These are phyloP conservation scores for Hypomyces perniciosus DNA, from an alignment of 2,329 filamentous ascomycete species.

Conservation along the genomic window DNA sequence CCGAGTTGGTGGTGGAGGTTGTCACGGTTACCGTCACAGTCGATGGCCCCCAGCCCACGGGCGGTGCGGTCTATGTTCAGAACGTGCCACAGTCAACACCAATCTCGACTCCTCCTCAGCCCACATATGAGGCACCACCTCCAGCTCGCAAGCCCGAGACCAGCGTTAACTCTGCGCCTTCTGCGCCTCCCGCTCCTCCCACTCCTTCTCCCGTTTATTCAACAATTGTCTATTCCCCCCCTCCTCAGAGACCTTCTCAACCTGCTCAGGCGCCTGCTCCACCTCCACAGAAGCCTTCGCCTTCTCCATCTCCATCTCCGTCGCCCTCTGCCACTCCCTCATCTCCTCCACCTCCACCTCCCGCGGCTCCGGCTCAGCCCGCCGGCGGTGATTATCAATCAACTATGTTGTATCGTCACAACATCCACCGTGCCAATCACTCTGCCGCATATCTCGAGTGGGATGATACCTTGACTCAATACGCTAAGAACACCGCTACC, in stretches of 20 bases:
- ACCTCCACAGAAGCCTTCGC: neutral
- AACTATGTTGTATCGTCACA: slow-evolving; percentile 66
- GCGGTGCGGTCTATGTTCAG: slow-evolving; percentile 22
- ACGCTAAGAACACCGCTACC: slow-evolving; percentile 57
- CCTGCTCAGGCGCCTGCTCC: neutral
- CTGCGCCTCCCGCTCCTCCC: neutral
- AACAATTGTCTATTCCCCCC: neutral
- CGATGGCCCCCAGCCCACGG: slow-evolving; percentile 17
- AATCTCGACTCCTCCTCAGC: slow-evolving; percentile 2
- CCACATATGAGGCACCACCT: slow-evolving; percentile 14
- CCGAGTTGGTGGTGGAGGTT: slow-evolving; percentile 35
- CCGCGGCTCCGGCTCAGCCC: slow-evolving; percentile 5
- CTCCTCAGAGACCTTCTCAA: neutral
- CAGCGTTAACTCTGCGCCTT: neutral
- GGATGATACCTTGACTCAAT: slow-evolving; percentile 56
- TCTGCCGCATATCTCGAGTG: slow-evolving; percentile 60
- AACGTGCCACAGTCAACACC: slow-evolving; percentile 1
- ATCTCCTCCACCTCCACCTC: slow-evolving; percentile 20
- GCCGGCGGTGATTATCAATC: slow-evolving; percentile 26
- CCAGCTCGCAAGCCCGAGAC: slow-evolving; percentile 3
- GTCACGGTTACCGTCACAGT: slow-evolving; percentile 42
- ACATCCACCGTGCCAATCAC: slow-evolving; percentile 80
- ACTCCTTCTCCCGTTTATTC: neutral
- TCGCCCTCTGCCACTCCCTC: slow-evolving; percentile 1
- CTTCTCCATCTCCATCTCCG: slow-evolving; percentile 2